Evolutionary conservation across 179 eudicot genomes (phyloP).

Genomic region (Spinacia oleracea): DNA sequence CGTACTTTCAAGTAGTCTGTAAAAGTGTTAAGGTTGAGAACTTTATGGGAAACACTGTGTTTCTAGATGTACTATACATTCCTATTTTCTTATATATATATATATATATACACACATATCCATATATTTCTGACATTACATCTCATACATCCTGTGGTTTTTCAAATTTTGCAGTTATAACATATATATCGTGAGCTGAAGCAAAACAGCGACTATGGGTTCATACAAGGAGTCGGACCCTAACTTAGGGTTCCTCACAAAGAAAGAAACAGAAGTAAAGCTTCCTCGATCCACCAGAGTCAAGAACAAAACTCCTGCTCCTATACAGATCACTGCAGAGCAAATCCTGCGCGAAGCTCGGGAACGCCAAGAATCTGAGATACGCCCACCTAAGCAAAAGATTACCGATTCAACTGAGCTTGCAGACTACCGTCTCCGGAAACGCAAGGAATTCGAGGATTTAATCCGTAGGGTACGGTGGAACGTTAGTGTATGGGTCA

Average conservation of each 20-base stretch:
- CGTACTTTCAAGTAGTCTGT: too few relatives aligned
- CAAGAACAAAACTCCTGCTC: slow-evolving; percentile 84
- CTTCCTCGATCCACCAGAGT: slow-evolving; percentile 70
- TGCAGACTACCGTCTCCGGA: slow-evolving; percentile 72
- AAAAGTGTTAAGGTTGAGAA: too few relatives aligned
- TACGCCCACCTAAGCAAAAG: slow-evolving; percentile 81
- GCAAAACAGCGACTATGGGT: slow-evolving; percentile 23
- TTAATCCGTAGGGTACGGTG: slow-evolving; percentile 62
- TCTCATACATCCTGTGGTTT: too few relatives aligned
- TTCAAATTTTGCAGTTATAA: not conserved
- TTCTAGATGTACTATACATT: too few relatives aligned
- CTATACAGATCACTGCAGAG: slow-evolving; percentile 80
- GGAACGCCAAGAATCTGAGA: slow-evolving; percentile 78
- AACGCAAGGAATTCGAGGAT: slow-evolving; percentile 79
- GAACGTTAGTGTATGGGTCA: slow-evolving; percentile 76
- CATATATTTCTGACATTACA: not conserved
- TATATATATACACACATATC: too few relatives aligned
- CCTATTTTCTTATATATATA: too few relatives aligned
- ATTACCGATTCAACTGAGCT: slow-evolving; percentile 77
- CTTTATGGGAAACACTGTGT: too few relatives aligned
- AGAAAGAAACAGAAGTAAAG: slow-evolving; percentile 68
- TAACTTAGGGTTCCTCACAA: slow-evolving; percentile 55
- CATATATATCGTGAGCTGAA: not conserved
- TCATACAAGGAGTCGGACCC: slow-evolving; percentile 60
- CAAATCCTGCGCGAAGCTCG: slow-evolving; percentile 83